Percentiles rank a stretch among this genome's conserved stretches.
phyloP scores from a whole-genome alignment of 768 basidiomycete genomes.

The Lentinula boryana region DNA sequence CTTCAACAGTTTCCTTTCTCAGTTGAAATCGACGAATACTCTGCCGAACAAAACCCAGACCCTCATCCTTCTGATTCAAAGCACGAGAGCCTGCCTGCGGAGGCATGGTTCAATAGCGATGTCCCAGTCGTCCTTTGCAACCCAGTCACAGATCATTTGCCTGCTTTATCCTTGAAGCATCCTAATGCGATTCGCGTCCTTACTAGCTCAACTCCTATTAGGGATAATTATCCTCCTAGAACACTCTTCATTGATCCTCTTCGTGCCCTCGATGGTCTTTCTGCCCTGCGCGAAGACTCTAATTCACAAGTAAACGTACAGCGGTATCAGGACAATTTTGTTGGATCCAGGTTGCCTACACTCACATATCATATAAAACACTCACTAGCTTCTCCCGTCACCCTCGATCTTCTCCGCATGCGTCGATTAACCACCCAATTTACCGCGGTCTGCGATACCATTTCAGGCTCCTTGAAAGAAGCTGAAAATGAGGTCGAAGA shows the following conservation, averaged over 20 bases:
- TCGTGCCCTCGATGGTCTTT: conserved; percentile 52
- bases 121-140: conserved; percentile 61
- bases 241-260: conserved; percentile 39
- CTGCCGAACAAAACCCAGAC: conserved; percentile 2
- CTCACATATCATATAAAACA: conserved; percentile 34
- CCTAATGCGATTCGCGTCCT: conserved; percentile 42
- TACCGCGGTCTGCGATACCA: conserved; percentile 31
- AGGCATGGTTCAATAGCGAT: conserved; percentile 18
- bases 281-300: conserved; percentile 37
- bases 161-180: conserved; percentile 24
- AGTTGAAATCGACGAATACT: conserved; percentile 40
- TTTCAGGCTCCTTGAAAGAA: conserved; percentile 22
- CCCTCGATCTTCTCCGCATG: conserved; percentile 22
- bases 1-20: conserved; percentile 50
- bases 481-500: conserved; percentile 27
- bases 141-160: conserved; percentile 46
- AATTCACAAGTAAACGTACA: conserved; percentile 43
- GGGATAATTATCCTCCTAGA: conserved; percentile 7
- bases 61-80: neutral
- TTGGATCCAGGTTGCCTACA: conserved; percentile 51
- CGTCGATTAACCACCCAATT: conserved; percentile 33
- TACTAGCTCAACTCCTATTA: conserved; percentile 22
- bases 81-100: neutral
- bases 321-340: conserved; percentile 56
- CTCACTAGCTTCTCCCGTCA: conserved; percentile 12